phyloP scores from a whole-genome alignment of 2,329 filamentous ascomycete genomes.

The Alternaria sp. region DNA sequence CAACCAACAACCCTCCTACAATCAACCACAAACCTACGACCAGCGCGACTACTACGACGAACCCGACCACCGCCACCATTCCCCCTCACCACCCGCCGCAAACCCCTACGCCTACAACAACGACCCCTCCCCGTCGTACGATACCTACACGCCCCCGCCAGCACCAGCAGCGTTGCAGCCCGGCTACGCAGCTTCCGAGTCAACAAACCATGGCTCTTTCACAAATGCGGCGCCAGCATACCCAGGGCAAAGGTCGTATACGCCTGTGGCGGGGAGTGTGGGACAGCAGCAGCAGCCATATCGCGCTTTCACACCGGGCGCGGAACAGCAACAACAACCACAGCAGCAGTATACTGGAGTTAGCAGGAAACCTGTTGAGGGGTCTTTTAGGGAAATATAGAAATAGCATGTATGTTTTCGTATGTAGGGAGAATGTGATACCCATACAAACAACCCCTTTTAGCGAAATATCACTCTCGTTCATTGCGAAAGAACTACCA shows the following conservation, averaged over 20 bases:
- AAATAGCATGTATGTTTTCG: neutral
- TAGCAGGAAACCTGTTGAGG: neutral
- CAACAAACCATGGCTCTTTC: neutral
- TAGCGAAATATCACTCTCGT: too few relatives aligned
- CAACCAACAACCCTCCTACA: neutral
- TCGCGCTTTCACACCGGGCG: constrained; percentile 8
- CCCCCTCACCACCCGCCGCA: constrained; percentile 2
- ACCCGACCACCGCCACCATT: neutral
- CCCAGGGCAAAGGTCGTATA: constrained; percentile 5
- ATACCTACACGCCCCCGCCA: neutral
- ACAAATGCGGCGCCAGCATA: constrained; percentile 4
- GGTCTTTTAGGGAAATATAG: constrained; percentile 10
- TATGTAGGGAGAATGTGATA: neutral
- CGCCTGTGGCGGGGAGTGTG: neutral
- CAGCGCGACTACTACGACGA: constrained; percentile 11
- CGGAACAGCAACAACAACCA: neutral
- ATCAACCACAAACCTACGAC: constrained; percentile 9
- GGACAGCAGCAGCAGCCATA: constrained; percentile 2
- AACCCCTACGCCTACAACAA: constrained; percentile 2
- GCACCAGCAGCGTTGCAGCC: neutral
- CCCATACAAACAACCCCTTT: neutral
- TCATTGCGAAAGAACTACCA: too few relatives aligned
- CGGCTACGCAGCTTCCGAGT: neutral
- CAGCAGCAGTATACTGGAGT: constrained; percentile 2
- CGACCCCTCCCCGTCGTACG: constrained; percentile 4